Evolutionary conservation across 2,329 filamentous ascomycete species (phyloP), one percentile per base, ranked within the genome.

Genomic region (Sclerotiophoma versabilis): DNA sequence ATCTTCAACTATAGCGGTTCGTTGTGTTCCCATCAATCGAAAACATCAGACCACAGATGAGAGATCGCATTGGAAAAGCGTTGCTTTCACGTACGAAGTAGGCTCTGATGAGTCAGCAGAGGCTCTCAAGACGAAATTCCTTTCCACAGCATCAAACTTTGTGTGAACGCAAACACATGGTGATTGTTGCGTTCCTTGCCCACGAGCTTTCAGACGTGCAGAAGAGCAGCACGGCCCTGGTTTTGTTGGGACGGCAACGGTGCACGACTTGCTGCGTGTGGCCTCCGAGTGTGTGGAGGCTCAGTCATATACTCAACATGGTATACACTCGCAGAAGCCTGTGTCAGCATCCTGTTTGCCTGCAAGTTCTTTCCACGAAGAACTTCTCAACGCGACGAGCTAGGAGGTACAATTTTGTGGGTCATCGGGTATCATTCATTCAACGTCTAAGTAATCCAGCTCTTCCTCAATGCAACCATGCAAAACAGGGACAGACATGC

Each of bases 101-200:
- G 66, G 60, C 23, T 71, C 69, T 2, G 69, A 72, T 44, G 54
- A 32, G 5, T 45, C 71, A 9, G 52, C 55, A 14, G 66, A 70
- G n/a, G 49, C 55, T 14, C 58, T 72, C 4, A 65, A n/a, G n/a
- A n/a, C n/a, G 55, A 34, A 26, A 15, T 11, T 38, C 45, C 19
- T 71, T 66, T 32, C 64, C 68, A 8, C n/a, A 62, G 10, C 58
- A 59, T 19, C 32, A 41, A 14, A 68, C 54, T 33, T 49, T 64
- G 15, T 57, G 64, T 14, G 58, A 71, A 39, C 58, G 69, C 14
- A 70, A 70, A 29, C 61, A 68, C 48, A 53, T 59, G 44, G 69
- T 68, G n/a, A 57, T 62, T 2, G 71, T 70, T 15, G 57, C 61
- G n/a, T 70, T 70, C 27, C 48, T 72, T 8, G n/a, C 34, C 9